Evolutionary conservation across 352 stramenopile genomes (phyloP), one percentile per base, ranked within the genome.

Genomic region (Pilasporangium apinafurcum): DNA sequence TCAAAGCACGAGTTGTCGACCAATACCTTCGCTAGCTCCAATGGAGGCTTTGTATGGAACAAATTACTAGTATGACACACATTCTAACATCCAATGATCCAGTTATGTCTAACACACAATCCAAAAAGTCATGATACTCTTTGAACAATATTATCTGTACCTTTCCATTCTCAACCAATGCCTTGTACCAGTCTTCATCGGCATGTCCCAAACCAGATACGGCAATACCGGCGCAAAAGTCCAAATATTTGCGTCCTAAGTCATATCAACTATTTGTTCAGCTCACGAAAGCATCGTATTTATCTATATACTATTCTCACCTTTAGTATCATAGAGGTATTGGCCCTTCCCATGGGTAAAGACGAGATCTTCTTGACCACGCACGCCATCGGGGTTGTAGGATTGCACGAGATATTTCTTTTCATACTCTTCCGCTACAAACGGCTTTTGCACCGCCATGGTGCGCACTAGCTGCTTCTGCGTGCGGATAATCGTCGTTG

Each of bases 51-150:
- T 14, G 95, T 97, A 56, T 98, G 97, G 71, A 98, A 99, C 37
- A 98, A 68, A 65, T 99, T 99, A 68, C 71, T 95, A 48, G 96
- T 89, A 56, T 99, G 96, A 56, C 96, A 94, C 13, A 98, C 54
- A 31, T 89, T 76, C 50, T 76, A 57, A 65, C n/a, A n/a, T n/a
- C n/a, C n/a, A n/a, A n/a, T n/a, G n/a, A n/a, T n/a, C n/a, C n/a
- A n/a, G n/a, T n/a, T n/a, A n/a, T n/a, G n/a, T n/a, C n/a, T n/a
- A n/a, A n/a, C n/a, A n/a, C n/a, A n/a, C 91, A 84, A 68, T 96
- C 78, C 37, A 76, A 47, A 26, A 33, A 58, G 4, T 94, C 68
- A 22, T 80, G 70, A 13, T 5, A 44, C 24, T 26, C 13, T 25
- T 30, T 16, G 13, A 55, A 18, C 13, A 29, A 12, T 17, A 29